Base-by-base conservation (phyloP, 2,329 filamentous ascomycete genomes). In the Phialophora expanda region DNA sequence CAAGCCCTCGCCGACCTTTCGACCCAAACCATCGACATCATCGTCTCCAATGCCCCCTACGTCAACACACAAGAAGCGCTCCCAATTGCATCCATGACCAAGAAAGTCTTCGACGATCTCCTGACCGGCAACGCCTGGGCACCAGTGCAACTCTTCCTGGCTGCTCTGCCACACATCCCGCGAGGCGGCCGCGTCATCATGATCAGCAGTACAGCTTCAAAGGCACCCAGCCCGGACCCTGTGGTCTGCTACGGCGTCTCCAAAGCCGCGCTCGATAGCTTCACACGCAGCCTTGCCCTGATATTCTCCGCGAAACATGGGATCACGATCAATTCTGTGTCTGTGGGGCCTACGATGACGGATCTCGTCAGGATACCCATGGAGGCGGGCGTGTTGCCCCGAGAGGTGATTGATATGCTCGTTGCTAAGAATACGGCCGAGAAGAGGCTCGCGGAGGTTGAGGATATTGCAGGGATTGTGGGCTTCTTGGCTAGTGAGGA, bases 251-350 rank as follows among this genome's bases (percentile, higher is more conserved):
- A 64, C 26, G 55, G 56, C 9, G 55, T 44, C 28, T 58, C 55
- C 44, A 64, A 64, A 22, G 62, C 62, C n/a, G 62, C 62, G 22
- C 44, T 64, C 38, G 62, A 64, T 46, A 58, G 55, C 62, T 53
- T 64, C 34, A 56, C 56, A 1, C 30, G 62, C 28, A 54, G 32
- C 17, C 56, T 64, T 17, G 62, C 62, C 1, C 41, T 58, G 34
- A 64, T 59, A 3, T 64, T 38, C 55, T 26, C 51, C 12, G 32
- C 55, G 7, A 38, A 44, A n/a, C 44, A 58, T 22, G 62, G 62
- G 46, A 64, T 64, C n/a, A 64, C 62, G 34, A 32, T 64, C 55
- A 64, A 64, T 56, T 64, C 62, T 3, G 56, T 64, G 32, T 57
- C 55, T 6, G 55, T 51, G 41, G 62, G 62, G 1, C 11, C 55